Evolutionary conservation across 2,329 filamentous ascomycete genomes (phyloP).

Genomic region (Aureobasidium melanogenum): DNA sequence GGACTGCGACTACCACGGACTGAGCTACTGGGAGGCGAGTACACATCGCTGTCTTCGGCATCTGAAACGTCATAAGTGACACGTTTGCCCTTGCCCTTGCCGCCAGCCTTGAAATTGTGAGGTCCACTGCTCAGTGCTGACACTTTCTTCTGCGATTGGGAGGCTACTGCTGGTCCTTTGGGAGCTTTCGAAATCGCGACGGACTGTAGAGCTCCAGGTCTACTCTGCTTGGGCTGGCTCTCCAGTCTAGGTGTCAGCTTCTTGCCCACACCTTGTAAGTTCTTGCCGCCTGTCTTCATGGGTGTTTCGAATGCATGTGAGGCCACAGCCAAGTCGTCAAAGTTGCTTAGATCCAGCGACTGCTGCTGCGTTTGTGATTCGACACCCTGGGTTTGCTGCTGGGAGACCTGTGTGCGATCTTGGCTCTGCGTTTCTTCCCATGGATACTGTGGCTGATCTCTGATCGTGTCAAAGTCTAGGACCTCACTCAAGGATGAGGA

Average conservation of each 20-base stretch:
- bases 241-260: constrained; percentile 1
- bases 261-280: constrained; percentile 4
- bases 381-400: not conserved
- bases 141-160: not conserved
- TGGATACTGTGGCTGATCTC: not conserved
- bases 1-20: not conserved
- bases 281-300: not conserved
- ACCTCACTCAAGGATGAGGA: not conserved
- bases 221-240: not conserved
- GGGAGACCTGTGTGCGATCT: not conserved
- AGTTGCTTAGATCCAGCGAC: not conserved
- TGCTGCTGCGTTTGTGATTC: not conserved
- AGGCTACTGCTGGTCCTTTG: not conserved
- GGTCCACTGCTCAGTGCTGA: constrained; percentile 7
- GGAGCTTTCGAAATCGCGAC: not conserved
- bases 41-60: not conserved
- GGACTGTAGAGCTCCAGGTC: not conserved
- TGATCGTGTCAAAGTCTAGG: not conserved
- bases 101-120: constrained; percentile 3
- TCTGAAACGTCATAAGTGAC: not conserved
- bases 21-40: not conserved
- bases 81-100: not conserved
- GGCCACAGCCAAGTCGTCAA: not conserved
- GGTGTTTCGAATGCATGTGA: not conserved
- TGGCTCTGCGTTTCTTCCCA: not conserved